Evolutionary conservation across 139 green algal species (phyloP).

Genomic region (Gonium pectorale): DNA sequence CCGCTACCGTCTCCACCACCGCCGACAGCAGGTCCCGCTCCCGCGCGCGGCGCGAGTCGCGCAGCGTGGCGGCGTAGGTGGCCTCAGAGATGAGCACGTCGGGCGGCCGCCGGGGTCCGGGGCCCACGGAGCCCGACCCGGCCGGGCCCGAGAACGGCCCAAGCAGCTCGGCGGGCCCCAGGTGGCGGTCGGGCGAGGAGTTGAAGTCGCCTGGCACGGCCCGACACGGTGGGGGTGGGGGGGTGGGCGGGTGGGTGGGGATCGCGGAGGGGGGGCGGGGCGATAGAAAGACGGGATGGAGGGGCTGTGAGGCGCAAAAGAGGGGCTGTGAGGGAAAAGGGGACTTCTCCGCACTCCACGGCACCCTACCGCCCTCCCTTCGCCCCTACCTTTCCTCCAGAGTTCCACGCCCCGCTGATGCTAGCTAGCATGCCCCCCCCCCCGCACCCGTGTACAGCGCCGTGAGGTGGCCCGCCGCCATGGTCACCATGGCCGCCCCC

Average conservation of each 20-base stretch:
- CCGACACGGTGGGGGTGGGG: too few species aligned
- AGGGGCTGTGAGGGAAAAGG: too few species aligned
- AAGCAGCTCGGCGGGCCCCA: constrained; percentile 62
- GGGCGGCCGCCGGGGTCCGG: constrained; percentile 40
- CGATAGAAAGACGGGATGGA: too few species aligned
- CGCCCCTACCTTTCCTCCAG: too few species aligned
- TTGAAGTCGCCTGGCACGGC: constrained; percentile 86
- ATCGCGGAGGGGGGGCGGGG: background rate
- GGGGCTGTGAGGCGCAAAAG: too few species aligned
- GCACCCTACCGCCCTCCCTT: too few species aligned
- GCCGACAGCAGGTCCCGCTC: constrained; percentile 71
- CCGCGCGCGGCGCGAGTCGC: constrained; percentile 61
- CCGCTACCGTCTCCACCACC: constrained; percentile 52
- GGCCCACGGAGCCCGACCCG: constrained; percentile 18
- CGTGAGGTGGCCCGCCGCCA: constrained; percentile 42
- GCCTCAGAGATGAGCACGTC: constrained; percentile 81
- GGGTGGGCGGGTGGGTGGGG: too few species aligned
- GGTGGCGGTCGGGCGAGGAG: constrained; percentile 74
- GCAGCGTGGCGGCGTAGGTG: constrained; percentile 81
- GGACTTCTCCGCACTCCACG: too few species aligned
- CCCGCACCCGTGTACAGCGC: constrained; percentile 62
- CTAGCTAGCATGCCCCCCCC: background rate
- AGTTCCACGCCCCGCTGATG: background rate
- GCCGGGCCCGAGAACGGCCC: background rate
- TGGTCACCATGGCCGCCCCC: constrained; percentile 76